Evolutionary conservation across 352 stramenopile genomes (phyloP), one percentile per base, ranked within the genome.

Genomic region (Albugo candida): DNA sequence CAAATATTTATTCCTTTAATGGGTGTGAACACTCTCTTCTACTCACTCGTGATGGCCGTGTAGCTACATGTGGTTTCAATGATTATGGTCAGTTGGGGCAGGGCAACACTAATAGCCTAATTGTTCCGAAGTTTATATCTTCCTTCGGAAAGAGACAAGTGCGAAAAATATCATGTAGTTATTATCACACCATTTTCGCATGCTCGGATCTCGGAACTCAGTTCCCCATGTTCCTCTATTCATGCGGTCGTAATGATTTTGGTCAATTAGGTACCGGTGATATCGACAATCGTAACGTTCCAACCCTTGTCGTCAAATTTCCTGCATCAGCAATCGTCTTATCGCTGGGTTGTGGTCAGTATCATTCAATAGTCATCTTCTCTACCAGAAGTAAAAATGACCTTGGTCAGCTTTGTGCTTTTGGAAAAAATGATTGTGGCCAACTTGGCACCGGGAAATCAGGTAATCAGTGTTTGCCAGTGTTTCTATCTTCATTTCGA

Each of bases 371-470:
- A 45, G 70, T 89, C 0, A 71, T 81, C 0, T 87, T 72, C 5
- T 52, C 64, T 6, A 62, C 56, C 0, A 31, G 24, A 31, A 8
- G 3, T 8, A 31, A 31, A 31, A 8, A 8, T 8, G 24, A 31
- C 24, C 24, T 10, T 10, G 84, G 84, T 2, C 70, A 68, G 19
- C 53, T 88, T 5, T 86, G 83, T 17, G 72, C 68, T 0, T 95
- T 91, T 61, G 87, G 87, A 0, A 96, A 96, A 59, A 96, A 96
- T 53, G 87, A 96, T 48, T 96, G 95, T 40, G 86, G 87, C 0
- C 86, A 96, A 45, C 61, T 96, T 14, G 87, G 87, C 1, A 24
- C 94, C 0, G 81, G 95, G 0, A 59, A 59, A 0, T 52, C 74
- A 35, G 74, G 88, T 10, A 78, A 82, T 41, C 72, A 89, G 44